phyloP scores from a whole-genome alignment of 1,139 yeast genomes.

The Blastobotrys malaysiensis region DNA sequence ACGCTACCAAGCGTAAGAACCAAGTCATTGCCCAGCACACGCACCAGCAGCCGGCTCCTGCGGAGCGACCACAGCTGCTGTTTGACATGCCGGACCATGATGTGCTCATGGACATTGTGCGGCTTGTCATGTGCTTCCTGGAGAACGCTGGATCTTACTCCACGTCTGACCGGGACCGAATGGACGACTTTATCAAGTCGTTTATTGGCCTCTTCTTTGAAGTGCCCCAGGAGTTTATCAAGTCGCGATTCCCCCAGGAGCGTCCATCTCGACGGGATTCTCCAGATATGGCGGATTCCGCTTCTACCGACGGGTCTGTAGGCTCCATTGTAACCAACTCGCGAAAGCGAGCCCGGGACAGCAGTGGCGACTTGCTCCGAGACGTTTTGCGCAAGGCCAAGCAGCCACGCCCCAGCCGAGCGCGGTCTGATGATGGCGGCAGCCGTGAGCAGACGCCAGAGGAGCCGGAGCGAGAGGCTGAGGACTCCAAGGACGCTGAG shows the following conservation, averaged over 20 bases:
- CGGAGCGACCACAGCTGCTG: constrained; percentile 53
- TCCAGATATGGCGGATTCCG: constrained; percentile 19
- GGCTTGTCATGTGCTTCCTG: constrained; percentile 64
- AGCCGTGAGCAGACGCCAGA: constrained; percentile 26
- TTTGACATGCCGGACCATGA: constrained; percentile 62
- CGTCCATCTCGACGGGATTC: constrained; percentile 17
- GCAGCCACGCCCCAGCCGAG: constrained; percentile 20
- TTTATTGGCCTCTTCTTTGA: constrained; percentile 69
- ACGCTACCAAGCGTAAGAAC: constrained; percentile 83
- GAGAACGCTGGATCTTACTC: constrained; percentile 67
- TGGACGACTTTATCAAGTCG: constrained; percentile 64
- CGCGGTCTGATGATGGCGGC: constrained; percentile 11
- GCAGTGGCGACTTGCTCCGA: constrained; percentile 54
- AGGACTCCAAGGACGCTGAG: constrained; percentile 4
- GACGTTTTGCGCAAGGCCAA: constrained; percentile 69
- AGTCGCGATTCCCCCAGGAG: constrained; percentile 19
- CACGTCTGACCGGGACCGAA: constrained; percentile 70
- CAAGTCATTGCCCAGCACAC: constrained; percentile 31
- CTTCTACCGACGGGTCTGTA: constrained; percentile 16
- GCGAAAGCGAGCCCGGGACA: constrained; percentile 39
- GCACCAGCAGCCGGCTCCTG: constrained; percentile 3
- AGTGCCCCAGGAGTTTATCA: constrained; percentile 30
- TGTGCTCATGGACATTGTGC: constrained; percentile 67
- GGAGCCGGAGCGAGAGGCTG: constrained; percentile 13
- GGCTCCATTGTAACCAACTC: constrained; percentile 40